Percentiles rank a stretch among this genome's conserved stretches.
Conservation (phyloP, 345 rosid species). For the Hirschfeldia incana region DNA sequence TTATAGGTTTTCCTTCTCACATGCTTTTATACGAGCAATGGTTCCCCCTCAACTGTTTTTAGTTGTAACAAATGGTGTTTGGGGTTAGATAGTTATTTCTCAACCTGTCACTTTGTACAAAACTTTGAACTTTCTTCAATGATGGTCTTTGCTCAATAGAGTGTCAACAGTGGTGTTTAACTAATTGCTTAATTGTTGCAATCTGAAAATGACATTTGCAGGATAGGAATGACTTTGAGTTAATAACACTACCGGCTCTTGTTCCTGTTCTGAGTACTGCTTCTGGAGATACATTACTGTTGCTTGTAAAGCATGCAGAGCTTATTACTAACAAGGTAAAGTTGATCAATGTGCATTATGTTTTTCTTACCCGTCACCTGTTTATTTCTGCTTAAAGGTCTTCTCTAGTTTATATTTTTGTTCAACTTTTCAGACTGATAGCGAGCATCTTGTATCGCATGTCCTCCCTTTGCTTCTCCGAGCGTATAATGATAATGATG, state of each 20-base stretch:
- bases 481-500: constrained; percentile 92
- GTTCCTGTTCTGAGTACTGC: constrained; percentile 90
- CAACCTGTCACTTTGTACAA: neutral
- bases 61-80: neutral
- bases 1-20: neutral
- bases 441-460: constrained; percentile 65
- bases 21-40: neutral
- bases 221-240: constrained; percentile 91
- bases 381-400: neutral
- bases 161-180: neutral
- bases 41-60: neutral
- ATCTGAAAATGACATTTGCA: constrained; percentile 39
- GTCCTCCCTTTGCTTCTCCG: constrained; percentile 87
- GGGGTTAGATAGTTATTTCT: neutral
- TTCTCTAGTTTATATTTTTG: neutral
- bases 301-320: constrained; percentile 91
- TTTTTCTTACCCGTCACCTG: neutral
- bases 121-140: neutral
- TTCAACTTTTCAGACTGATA: constrained; percentile 59
- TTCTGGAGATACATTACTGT: constrained; percentile 81
- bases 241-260: constrained; percentile 88
- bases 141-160: constrained; percentile 1
- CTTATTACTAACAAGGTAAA: constrained; percentile 85
- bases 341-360: constrained; percentile 9
- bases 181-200: constrained; percentile 11